phyloP scores from a whole-genome alignment of 83 land plant genomes.

The Picea mariana region DNA sequence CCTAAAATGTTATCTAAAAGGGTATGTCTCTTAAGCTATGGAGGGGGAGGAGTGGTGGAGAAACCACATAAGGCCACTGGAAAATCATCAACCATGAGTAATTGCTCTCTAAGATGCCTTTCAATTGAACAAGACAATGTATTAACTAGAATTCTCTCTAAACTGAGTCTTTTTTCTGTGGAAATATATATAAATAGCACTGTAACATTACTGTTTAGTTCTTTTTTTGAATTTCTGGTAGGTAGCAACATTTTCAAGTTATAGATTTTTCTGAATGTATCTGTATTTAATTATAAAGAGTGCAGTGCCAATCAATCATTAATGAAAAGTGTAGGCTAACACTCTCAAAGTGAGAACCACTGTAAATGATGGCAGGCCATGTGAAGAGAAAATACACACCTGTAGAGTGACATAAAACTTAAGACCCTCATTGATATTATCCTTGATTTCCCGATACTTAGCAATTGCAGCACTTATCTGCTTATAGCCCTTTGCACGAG shows the following conservation, averaged over 20 bases:
- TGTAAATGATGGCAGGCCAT: neutral
- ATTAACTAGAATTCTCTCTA: neutral
- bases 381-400: conserved; percentile 40
- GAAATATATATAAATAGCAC: neutral
- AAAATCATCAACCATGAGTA: neutral
- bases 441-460: conserved; percentile 89
- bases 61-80: neutral
- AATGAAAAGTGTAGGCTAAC: neutral
- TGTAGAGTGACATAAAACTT: conserved; percentile 98
- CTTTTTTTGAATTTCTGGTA: too few relatives aligned
- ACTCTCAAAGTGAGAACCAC: neutral
- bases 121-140: neutral
- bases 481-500: conserved; percentile 75
- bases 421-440: conserved; percentile 94
- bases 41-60: neutral
- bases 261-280: too few relatives aligned
- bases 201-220: neutral
- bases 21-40: neutral
- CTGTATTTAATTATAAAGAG: neutral
- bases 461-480: conserved; percentile 88
- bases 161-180: neutral
- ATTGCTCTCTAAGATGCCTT: neutral
- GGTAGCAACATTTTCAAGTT: too few relatives aligned
- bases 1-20: neutral
- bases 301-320: neutral